Percentiles rank a stretch among this genome's conserved stretches.
These are phyloP conservation scores for Botrytis hyacinthi DNA, from an alignment of 2,329 filamentous ascomycete species.

Conservation along the genomic window DNA sequence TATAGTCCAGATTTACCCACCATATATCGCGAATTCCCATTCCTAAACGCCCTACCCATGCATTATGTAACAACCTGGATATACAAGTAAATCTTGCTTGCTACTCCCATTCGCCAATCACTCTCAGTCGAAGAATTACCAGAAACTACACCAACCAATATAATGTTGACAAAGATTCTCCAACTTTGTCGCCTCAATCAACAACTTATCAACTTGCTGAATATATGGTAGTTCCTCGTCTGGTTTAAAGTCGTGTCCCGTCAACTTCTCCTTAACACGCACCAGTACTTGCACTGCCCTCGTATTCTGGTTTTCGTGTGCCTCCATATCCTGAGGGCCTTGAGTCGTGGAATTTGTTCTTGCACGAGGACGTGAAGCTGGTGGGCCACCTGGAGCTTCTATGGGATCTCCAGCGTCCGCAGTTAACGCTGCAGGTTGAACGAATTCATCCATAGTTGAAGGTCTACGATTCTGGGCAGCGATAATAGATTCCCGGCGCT, in stretches of 20 bases:
- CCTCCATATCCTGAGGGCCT: conserved; percentile 43
- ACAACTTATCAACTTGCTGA: conserved; percentile 88
- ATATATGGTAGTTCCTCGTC: conserved; percentile 81
- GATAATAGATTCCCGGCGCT: conserved; percentile 54
- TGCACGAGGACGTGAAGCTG: conserved; percentile 51
- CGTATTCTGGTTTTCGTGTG: conserved; percentile 83
- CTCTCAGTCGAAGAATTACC: conserved; percentile 51
- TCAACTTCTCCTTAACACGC: conserved; percentile 92
- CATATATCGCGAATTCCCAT: background rate
- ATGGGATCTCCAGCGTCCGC: conserved; percentile 44
- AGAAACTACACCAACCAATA: conserved; percentile 98
- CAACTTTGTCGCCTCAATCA: conserved; percentile 91
- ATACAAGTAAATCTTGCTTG: background rate
- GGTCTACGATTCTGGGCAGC: conserved; percentile 55
- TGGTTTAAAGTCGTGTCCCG: conserved; percentile 86
- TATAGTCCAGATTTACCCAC: background rate
- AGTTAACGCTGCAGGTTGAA: conserved; percentile 55
- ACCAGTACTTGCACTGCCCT: conserved; percentile 87
- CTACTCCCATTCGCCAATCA: background rate
- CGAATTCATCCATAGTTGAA: conserved; percentile 65
- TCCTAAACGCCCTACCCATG: conserved; percentile 6
- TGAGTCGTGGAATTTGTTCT: conserved; percentile 58
- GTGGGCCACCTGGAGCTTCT: conserved; percentile 44
- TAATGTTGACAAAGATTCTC: conserved; percentile 99
- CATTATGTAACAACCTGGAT: background rate